Evolutionary conservation across 768 basidiomycete genomes (phyloP).

Genomic region (Coprinellus micaceus): DNA sequence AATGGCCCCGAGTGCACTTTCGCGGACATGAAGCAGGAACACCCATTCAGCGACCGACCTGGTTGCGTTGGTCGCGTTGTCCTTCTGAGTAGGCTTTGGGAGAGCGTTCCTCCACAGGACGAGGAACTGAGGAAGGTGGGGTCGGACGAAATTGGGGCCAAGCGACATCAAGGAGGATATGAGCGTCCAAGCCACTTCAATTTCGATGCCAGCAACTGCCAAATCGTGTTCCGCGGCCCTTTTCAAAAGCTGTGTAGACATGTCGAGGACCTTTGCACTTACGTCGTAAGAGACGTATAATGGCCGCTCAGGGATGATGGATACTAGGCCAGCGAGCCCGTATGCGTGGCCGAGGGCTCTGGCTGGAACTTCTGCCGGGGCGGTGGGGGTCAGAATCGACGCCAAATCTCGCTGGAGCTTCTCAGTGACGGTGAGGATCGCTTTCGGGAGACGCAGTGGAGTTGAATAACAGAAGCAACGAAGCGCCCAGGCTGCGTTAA

Average conservation of each 20-base stretch:
- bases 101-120: conserved; percentile 97
- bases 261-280: conserved; percentile 85
- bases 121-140: conserved; percentile 89
- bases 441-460: conserved; percentile 77
- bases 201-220: conserved; percentile 73
- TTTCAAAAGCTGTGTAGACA: conserved; percentile 86
- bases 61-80: conserved; percentile 54
- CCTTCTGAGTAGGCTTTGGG: conserved; percentile 91
- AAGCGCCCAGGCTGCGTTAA: conserved; percentile 83
- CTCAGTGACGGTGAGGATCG: conserved; percentile 72
- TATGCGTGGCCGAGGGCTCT: conserved; percentile 86
- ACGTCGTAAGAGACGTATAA: conserved; percentile 95
- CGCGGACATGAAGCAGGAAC: conserved; percentile 87
- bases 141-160: conserved; percentile 89
- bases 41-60: conserved; percentile 79
- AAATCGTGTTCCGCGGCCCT: conserved; percentile 89
- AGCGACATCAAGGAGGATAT: conserved; percentile 89
- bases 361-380: conserved; percentile 63
- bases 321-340: conserved; percentile 83
- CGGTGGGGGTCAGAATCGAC: conserved; percentile 65
- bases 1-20: conserved; percentile 86
- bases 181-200: conserved; percentile 92
- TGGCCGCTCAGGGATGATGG: conserved; percentile 81
- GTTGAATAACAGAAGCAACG: conserved; percentile 89
- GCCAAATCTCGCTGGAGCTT: conserved; percentile 81